Evolutionary conservation across 495 filamentous ascomycete genomes (phyloP), one percentile per base, ranked within the genome.

Genomic region (Clohesyomyces aquaticus): DNA sequence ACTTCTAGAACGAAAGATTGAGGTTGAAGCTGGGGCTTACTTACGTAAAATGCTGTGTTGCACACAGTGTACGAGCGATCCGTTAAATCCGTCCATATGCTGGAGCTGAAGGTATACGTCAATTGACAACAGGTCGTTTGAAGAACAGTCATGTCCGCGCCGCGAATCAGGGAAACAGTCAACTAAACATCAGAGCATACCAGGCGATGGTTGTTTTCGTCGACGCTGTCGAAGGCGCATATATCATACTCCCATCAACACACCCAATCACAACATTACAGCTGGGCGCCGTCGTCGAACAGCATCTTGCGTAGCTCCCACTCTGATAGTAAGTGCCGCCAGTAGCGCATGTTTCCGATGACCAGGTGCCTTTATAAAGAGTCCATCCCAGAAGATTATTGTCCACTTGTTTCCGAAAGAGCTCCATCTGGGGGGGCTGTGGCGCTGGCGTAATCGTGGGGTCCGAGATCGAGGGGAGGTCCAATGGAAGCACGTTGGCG

Each of bases 401-500:
- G 29, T 64, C 42, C 23, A 51, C 46, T 32, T 64, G 61, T 19
- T 47, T 64, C 21, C 51, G 35, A 0, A 63, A 21, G 43, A 64
- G 25, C 54, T 64, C 61, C 21, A 50, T 8, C 32, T 6, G 32
- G 28, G 52, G 52, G n/a, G 58, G 16, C 21, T 52, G 11, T 12
- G 61, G 61, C n/a, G 53, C 51, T 8, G 53, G 35, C 21, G 61
- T 64, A 22, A 64, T 58, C n/a, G 61, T 64, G 10, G 61, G 61
- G 22, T 64, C 61, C 3, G 61, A 1, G 14, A 21, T 26, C 32
- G 46, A 32, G 46, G 46, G 46, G 12, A 29, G 2, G 18, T 2
- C 18, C 1, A 28, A 25, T n/a, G 47, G 29, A 28, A 59, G 26
- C n/a, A 59, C 27, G 29, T 41, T 26, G 26, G 16, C 32, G 26